Evolutionary conservation across 2,329 filamentous ascomycete species (phyloP), one percentile per base, ranked within the genome.

Genomic region (Cordyceps tenuipes): DNA sequence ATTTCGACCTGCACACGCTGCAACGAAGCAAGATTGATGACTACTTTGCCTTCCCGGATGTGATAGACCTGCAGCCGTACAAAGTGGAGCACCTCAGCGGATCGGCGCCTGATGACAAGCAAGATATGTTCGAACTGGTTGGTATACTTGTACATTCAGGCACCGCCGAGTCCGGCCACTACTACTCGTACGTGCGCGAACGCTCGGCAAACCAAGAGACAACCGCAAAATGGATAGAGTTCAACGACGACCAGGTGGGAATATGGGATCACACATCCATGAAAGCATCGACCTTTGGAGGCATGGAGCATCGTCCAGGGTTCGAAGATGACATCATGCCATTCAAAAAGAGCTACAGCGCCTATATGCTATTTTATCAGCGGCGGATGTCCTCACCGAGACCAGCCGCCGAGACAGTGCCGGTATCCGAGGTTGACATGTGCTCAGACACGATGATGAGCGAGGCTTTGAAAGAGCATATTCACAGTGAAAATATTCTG

Each of bases 351-450:
- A 82, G 83, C 5, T 87, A 87, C 77, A 97, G 91, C 70, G 94
- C 93, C 13, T 99, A 99, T 72, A 97, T 99, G 90, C 81, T 99
- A 9, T 97, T 99, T 72, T 99, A 99, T 71, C 89, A 97, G 71
- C 85, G 94, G 71, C 85, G 94, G 53, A 83, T 86, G 3, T 86
- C 86, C 0, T 83, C 84, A 5, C 78, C 92, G 60, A 76, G 78
- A 19, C 15, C 19, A n/a, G 46, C 26, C 13, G 52, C 46, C 12
- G 47, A 50, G 34, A 12, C 34, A 46, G 12, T 29, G 26, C 21
- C 17, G 19, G n/a, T 21, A 7, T 8, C 41, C n/a, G 29, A 21
- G 13, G 29, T 17, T 41, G 17, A 12, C 19, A 2, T n/a, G 19
- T 29, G 3, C 15, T 23, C 21, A 26, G 23, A 46, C 31, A 73